Percentiles rank a stretch among this genome's conserved stretches.
Evolutionary conservation across 306 rosid species (phyloP).

Genomic region (Quercus variabilis): DNA sequence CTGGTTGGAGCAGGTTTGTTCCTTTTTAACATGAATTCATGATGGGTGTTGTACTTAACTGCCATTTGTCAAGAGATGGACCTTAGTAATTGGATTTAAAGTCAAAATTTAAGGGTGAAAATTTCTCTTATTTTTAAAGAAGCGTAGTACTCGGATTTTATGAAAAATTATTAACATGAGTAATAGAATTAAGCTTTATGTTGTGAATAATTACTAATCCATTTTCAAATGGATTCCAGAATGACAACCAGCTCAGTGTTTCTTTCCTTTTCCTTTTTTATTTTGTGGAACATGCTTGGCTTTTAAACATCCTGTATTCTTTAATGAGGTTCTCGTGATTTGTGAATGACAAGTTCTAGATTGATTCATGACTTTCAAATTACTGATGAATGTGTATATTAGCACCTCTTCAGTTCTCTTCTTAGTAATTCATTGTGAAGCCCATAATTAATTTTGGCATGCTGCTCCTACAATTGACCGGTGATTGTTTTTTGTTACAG

Average conservation of each 20-base stretch:
- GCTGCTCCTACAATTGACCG: conserved; percentile 7
- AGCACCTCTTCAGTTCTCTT: not conserved
- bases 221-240: not conserved
- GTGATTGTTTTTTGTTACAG: conserved; percentile 41
- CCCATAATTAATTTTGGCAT: not conserved
- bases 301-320: not conserved
- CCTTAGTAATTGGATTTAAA: conserved; percentile 1
- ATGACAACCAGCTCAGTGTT: not conserved
- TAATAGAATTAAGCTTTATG: not conserved
- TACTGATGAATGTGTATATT: not conserved
- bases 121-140: not conserved
- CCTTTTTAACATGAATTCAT: conserved; percentile 11
- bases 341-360: not conserved
- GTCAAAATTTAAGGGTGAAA: not conserved
- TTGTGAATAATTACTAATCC: not conserved
- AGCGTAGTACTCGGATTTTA: not conserved
- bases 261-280: not conserved
- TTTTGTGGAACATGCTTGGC: conserved; percentile 10
- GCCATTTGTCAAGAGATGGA: not conserved
- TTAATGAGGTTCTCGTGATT: not conserved
- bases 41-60: not conserved
- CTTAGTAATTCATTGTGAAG: not conserved
- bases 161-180: not conserved
- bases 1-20: conserved; percentile 98
- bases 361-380: not conserved